phyloP scores from a whole-genome alignment of 352 stramenopile species.

The Phytophthora constricta region DNA sequence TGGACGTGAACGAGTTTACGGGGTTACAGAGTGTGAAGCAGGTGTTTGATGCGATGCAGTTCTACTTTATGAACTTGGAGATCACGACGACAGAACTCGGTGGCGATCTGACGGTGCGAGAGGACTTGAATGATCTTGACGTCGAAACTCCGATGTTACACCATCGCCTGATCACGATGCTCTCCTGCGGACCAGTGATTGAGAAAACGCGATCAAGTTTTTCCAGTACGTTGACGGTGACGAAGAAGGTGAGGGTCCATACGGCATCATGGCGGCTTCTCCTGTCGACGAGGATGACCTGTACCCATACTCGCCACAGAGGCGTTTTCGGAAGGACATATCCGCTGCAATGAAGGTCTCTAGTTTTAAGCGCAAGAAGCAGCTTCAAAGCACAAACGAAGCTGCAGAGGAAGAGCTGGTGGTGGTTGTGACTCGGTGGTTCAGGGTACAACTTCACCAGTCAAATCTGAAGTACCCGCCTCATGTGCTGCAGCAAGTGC shows the following conservation, averaged over 20 bases:
- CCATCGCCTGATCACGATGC: conserved; percentile 39
- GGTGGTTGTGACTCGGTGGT: conserved; percentile 34
- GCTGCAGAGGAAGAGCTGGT: conserved; percentile 25
- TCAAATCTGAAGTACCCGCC: conserved; percentile 15
- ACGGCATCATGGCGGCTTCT: conserved; percentile 31
- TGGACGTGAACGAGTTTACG: conserved; percentile 57
- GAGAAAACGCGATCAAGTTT: conserved; percentile 52
- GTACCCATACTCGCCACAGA: conserved; percentile 31
- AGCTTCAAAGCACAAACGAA: background rate
- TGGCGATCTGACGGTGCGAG: conserved; percentile 44
- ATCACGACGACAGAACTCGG: conserved; percentile 45
- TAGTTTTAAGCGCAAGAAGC: conserved; percentile 21
- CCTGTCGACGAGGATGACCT: conserved; percentile 39
- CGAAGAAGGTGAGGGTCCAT: conserved; percentile 13
- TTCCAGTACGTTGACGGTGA: conserved; percentile 26
- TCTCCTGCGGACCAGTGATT: conserved; percentile 26
- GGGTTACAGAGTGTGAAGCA: conserved; percentile 36
- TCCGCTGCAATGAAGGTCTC: conserved; percentile 35
- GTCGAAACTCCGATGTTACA: conserved; percentile 28
- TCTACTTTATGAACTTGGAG: conserved; percentile 56
- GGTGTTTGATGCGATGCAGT: conserved; percentile 50
- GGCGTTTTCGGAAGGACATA: conserved; percentile 39
- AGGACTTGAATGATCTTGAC: conserved; percentile 44
- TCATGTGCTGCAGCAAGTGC: conserved; percentile 26
- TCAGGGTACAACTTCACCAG: conserved; percentile 30